Evolutionary conservation across 1,139 yeast genomes (phyloP), one percentile per base, ranked within the genome.

Genomic region (Lodderomyces theae): DNA sequence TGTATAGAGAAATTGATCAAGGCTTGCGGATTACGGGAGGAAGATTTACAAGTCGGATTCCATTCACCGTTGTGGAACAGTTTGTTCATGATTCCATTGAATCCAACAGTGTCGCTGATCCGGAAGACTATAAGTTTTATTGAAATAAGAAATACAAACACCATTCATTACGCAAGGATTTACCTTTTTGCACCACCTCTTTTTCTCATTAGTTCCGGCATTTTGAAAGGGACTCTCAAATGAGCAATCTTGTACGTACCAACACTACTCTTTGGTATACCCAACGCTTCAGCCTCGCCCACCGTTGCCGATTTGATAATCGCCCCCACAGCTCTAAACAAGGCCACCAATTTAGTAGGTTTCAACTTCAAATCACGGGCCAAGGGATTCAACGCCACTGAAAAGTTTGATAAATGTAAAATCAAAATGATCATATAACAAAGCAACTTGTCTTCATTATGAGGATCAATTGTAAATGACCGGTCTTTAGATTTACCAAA

Each of bases 281-380:
- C 90, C 48, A 85, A 77, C 2, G 88, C 89, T 55, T 85, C 90
- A 18, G 94, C 90, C 64, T 88, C 90, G 6, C 84, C 77, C 18
- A 76, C 82, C n/a, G 90, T 77, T 21, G 89, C 82, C 38, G 80
- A 74, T 62, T 86, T 86, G 39, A 87, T 80, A 23, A 64, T 63
- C 49, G 96, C 94, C 42, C 99, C 98, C 51, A 92, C 66, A 9
- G 90, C 85, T 59, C 80, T 82, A 62, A 87, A 80, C 43, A 92
- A 71, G 30, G 78, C 79, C 9, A 73, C 77, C 43, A 89, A 65
- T 57, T 80, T 82, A 5, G 89, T 75, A 19, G 95, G 92, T 58
- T 88, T 88, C 57, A 89, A 65, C 42, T 88, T 84, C 44, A 92
- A 71, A 59, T 90, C 97, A 50, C 83, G 81, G 3, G 96, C 90